Base-by-base conservation (phyloP, 2,329 filamentous ascomycete species). In the Fusarium buharicum region DNA sequence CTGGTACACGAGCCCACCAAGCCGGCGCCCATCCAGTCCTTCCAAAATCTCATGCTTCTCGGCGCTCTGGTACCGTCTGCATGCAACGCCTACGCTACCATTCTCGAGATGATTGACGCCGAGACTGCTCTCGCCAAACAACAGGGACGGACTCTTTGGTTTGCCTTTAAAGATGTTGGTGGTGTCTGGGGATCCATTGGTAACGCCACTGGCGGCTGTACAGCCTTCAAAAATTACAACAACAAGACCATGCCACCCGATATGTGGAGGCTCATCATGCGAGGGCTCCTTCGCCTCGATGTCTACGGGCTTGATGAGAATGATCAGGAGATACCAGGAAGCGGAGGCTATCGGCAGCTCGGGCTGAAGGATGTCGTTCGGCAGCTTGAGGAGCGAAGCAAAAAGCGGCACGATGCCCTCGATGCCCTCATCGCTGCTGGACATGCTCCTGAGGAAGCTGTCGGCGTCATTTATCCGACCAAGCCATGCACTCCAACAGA, bases 41-140 rank as follows among this genome's bases (percentile, higher is more conserved):
- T 85, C 59, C 86, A 88, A 69, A 86, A 80, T 67, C 77, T 82
- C 45, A 87, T 87, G 84, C 77, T 86, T 48, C 75, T 88, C 4
- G 83, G 80, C 7, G 81, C 84, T 2, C 78, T 88, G 27, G 75
- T 88, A 4, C 84, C 85, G 2, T 82, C 83, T 9, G 79, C 85
- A 39, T 84, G 82, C 49, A 82, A 86, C 69, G 82, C 83, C 8
- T 88, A 88, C 75, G 78, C 78, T 50, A 75, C 73, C 24, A 83
- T 89, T 41, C 75, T 88, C 12, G 73, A 75, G 44, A 79, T 85
- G 74, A 77, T 88, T 8, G 85, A 88, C 59, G 70, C 70, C n/a
- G 82, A 86, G 65, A 75, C 80, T 0, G 74, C 76, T 2, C 70
- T 66, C 1, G 85, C 84, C 11, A 75, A 76, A 37, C 70, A 72